Percentiles rank a stretch among this genome's conserved stretches.
Evolutionary conservation across 768 basidiomycete species (phyloP).

Genomic region (Suillus cothurnatus): DNA sequence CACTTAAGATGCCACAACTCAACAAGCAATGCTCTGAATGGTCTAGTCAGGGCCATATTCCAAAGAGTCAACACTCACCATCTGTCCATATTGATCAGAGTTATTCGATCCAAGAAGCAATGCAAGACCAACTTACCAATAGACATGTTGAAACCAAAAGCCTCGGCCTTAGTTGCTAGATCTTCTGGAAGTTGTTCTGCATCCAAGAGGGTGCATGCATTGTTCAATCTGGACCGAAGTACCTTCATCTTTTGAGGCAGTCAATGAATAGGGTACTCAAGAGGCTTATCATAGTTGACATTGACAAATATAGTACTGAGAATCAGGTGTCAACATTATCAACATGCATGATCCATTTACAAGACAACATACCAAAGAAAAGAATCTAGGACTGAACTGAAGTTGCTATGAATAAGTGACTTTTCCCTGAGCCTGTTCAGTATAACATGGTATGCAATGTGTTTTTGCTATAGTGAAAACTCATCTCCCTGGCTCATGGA

Average conservation of each 20-base stretch:
- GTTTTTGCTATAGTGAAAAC: background rate
- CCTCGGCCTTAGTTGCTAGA: background rate
- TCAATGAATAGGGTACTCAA: constrained; percentile 1
- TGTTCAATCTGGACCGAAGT: background rate
- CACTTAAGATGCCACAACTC: background rate
- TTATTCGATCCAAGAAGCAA: background rate
- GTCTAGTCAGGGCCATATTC: background rate
- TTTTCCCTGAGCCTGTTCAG: background rate
- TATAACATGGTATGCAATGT: background rate
- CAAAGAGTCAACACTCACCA: background rate
- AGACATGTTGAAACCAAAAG: background rate
- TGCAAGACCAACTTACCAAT: background rate
- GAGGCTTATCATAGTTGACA: background rate
- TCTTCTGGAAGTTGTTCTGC: background rate
- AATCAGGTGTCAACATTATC: background rate
- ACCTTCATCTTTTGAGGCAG: background rate
- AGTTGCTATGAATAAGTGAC: constrained; percentile 3
- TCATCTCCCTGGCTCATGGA: background rate
- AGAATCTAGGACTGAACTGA: background rate
- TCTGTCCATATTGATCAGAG: background rate
- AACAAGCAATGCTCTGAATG: background rate
- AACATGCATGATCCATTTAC: background rate
- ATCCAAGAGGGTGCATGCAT: background rate
- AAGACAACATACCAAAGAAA: background rate
- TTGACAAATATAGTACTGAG: background rate